These are phyloP conservation scores for Fusarium tanahbumbuense DNA, from an alignment of 2,329 filamentous ascomycete genomes.

Conservation along the genomic window DNA sequence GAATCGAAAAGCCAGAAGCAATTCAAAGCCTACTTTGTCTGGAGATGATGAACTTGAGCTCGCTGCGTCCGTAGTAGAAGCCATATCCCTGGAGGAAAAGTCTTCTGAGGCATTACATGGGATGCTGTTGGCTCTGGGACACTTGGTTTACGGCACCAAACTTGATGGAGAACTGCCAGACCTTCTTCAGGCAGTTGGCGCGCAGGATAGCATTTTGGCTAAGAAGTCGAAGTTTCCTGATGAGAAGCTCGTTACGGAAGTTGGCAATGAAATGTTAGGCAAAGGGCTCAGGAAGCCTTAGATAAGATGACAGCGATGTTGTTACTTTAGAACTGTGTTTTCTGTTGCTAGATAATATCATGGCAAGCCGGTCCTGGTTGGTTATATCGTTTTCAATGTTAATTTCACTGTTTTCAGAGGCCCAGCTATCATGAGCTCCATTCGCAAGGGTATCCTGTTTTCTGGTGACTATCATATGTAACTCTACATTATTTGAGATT, in stretches of 20 bases:
- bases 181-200: conserved; percentile 82
- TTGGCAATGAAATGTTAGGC: conserved; percentile 63
- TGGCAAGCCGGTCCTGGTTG: background rate
- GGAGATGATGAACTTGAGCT: conserved; percentile 84
- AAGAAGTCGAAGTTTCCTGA: conserved; percentile 69
- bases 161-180: conserved; percentile 81
- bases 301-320: background rate
- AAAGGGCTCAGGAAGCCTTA: conserved; percentile 59
- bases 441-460: rapidly evolving
- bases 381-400: background rate
- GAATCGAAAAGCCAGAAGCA: conserved; percentile 73
- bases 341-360: background rate
- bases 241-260: conserved; percentile 67
- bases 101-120: conserved; percentile 81
- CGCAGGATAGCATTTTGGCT: conserved; percentile 69
- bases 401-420: background rate
- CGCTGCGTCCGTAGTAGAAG: conserved; percentile 82
- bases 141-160: conserved; percentile 77
- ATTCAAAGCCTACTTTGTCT: conserved; percentile 67
- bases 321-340: background rate
- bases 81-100: conserved; percentile 67
- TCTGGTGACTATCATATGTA: background rate
- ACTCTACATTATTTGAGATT: too few relatives aligned
- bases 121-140: conserved; percentile 79
- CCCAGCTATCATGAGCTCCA: background rate